These are phyloP conservation scores for Stylosanthes scabra DNA, from an alignment of 331 rosid genomes.

Conservation along the genomic window DNA sequence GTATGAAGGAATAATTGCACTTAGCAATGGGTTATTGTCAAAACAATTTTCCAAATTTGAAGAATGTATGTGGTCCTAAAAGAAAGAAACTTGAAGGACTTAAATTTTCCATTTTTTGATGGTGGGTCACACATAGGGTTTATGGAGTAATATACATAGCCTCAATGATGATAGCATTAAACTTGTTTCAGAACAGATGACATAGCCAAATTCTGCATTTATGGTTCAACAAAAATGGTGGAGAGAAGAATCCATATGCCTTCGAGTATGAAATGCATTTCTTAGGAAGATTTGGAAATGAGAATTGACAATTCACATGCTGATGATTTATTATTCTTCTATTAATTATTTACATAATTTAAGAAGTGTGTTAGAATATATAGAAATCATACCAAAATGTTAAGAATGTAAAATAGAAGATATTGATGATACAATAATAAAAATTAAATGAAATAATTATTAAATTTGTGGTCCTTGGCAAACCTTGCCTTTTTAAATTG, in stretches of 20 bases:
- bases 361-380: no score
- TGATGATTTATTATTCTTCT: background rate
- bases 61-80: conserved; percentile 45
- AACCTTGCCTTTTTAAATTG: no score
- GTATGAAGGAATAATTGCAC: conserved; percentile 42
- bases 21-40: conserved; percentile 39
- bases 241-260: no score
- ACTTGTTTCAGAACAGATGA: conserved; percentile 13
- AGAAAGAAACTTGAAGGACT: conserved; percentile 27
- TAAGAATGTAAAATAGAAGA: no score
- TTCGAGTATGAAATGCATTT: background rate
- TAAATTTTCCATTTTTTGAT: conserved; percentile 34
- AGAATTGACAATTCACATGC: background rate
- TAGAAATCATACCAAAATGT: no score
- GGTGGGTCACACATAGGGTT: background rate
- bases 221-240: conserved; percentile 12
- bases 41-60: conserved; percentile 30
- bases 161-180: conserved; percentile 6
- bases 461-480: no score
- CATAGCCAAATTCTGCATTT: conserved; percentile 14
- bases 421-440: no score
- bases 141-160: background rate
- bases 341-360: background rate
- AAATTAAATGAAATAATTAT: no score
- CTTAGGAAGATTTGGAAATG: background rate